These are phyloP conservation scores for Dryas alaskensis DNA, from an alignment of 306 rosid species.

Conservation along the genomic window DNA sequence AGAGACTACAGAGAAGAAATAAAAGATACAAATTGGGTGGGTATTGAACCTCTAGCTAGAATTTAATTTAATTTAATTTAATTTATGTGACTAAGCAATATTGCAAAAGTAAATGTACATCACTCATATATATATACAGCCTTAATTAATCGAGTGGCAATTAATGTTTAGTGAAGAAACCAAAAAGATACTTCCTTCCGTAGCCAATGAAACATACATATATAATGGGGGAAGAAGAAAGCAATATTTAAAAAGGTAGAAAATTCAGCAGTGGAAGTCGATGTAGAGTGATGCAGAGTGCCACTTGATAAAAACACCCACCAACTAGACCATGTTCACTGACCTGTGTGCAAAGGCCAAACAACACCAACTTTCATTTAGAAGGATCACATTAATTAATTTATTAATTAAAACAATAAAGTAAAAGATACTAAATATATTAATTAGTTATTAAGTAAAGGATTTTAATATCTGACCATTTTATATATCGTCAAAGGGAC, in stretches of 20 bases:
- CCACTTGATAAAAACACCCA: conserved; percentile 22
- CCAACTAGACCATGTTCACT: conserved; percentile 19
- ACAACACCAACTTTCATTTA: conserved; percentile 6
- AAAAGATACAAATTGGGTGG: neutral
- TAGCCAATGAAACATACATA: neutral
- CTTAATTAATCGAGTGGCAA: neutral
- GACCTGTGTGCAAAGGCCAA: conserved; percentile 7
- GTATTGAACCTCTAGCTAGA: neutral
- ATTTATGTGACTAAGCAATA: neutral
- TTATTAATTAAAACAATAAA: neutral
- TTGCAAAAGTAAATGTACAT: neutral
- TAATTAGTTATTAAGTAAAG: neutral
- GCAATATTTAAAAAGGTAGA: neutral
- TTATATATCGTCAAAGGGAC: neutral
- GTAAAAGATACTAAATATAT: neutral
- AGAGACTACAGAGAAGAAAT: neutral
- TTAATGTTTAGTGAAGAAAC: neutral
- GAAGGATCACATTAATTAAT: neutral
- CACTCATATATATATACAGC: too few relatives aligned
- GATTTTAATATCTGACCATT: conserved; percentile 2
- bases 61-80: neutral
- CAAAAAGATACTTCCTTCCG: neutral
- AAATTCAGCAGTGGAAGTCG: conserved; percentile 19
- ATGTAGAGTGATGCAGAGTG: conserved; percentile 23
- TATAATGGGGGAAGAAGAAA: neutral